Evolutionary conservation across 2,329 filamentous ascomycete species (phyloP).

Genomic region (Thielaviopsis euricoi): DNA sequence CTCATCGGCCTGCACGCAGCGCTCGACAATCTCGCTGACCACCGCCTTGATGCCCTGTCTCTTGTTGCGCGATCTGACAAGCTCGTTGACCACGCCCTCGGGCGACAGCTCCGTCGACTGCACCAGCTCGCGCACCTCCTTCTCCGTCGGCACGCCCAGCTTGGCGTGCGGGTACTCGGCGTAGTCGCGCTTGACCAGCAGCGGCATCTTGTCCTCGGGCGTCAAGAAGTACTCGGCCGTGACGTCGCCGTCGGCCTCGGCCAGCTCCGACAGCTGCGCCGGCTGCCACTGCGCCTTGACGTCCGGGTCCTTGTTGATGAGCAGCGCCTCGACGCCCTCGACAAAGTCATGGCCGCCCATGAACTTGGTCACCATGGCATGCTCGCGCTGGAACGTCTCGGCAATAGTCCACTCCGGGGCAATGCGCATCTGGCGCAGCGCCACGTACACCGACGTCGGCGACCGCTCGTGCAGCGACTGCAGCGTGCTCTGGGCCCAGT

Average conservation of each 20-base stretch:
- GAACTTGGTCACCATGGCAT: slow-evolving; percentile 70
- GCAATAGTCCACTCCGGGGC: slow-evolving; percentile 63
- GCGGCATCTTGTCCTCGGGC: slow-evolving; percentile 28
- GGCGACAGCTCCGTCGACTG: slow-evolving; percentile 23
- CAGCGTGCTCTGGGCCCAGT: slow-evolving; percentile 68
- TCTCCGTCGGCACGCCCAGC: slow-evolving; percentile 61
- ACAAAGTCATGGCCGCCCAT: slow-evolving; percentile 86
- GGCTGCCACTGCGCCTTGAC: slow-evolving; percentile 59
- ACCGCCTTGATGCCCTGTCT: slow-evolving; percentile 56
- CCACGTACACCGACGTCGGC: slow-evolving; percentile 73
- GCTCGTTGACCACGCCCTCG: slow-evolving; percentile 43
- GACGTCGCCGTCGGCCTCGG: slow-evolving; percentile 24
- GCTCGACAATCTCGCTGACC: slow-evolving; percentile 48
- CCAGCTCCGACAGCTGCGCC: slow-evolving; percentile 51
- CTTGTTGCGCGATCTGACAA: slow-evolving; percentile 40
- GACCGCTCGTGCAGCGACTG: slow-evolving; percentile 61
- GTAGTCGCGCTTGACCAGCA: slow-evolving; percentile 51
- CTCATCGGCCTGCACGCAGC: slow-evolving; percentile 38
- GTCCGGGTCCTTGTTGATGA: slow-evolving; percentile 31
- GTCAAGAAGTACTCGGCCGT: slow-evolving; percentile 55
- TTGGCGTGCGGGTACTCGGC: slow-evolving; percentile 53
- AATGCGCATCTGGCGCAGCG: slow-evolving; percentile 65
- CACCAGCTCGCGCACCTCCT: slow-evolving; percentile 34
- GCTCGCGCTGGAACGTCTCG: slow-evolving; percentile 72
- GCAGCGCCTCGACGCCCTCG: slow-evolving; percentile 51